Conservation (phyloP, 2,329 filamentous ascomycete genomes). For the Mycocentrospora acerina region DNA sequence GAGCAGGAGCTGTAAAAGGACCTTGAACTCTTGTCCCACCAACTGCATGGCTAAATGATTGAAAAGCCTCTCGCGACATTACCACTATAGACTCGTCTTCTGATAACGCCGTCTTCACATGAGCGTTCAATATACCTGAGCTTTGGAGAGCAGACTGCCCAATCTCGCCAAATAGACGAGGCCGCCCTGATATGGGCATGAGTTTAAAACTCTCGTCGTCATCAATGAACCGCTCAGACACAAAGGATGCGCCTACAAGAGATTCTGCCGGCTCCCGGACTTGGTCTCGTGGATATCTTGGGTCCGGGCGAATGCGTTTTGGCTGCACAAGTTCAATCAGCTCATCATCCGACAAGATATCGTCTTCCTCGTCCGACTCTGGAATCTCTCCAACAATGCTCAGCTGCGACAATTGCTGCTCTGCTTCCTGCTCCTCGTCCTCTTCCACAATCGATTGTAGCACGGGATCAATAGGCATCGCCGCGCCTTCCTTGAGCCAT, state of each 20-base stretch:
- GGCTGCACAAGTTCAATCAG: slow-evolving; percentile 29
- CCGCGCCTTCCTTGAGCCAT: slow-evolving; percentile 66
- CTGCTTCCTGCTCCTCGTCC: slow-evolving; percentile 61
- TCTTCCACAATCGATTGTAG: slow-evolving; percentile 52
- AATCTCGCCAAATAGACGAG: slow-evolving; percentile 64
- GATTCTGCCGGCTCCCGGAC: slow-evolving; percentile 41
- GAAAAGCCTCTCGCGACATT: slow-evolving; percentile 2
- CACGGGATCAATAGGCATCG: slow-evolving; percentile 32
- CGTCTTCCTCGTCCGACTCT: slow-evolving; percentile 30
- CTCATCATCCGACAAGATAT: slow-evolving; percentile 34
- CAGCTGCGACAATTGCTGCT: slow-evolving; percentile 47
- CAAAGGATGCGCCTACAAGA: slow-evolving; percentile 42
- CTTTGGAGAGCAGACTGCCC: slow-evolving; percentile 56
- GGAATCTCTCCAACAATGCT: slow-evolving; percentile 50
- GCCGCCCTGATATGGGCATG: slow-evolving; percentile 22
- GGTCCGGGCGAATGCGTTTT: slow-evolving; percentile 48
- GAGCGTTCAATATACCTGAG: slow-evolving; percentile 49
- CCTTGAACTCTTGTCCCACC: slow-evolving; percentile 13
- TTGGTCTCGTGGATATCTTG: slow-evolving; percentile 42
- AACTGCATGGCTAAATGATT: slow-evolving; percentile 9
- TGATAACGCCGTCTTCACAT: slow-evolving; percentile 33
- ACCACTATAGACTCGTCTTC: slow-evolving; percentile 13
- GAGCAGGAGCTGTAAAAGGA: slow-evolving; percentile 18
- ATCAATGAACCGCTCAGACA: slow-evolving; percentile 31
- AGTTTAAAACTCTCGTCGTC: slow-evolving; percentile 32